Base-by-base conservation (phyloP, 1,284 basidiomycete species). In the Puccinia brachypodii region DNA sequence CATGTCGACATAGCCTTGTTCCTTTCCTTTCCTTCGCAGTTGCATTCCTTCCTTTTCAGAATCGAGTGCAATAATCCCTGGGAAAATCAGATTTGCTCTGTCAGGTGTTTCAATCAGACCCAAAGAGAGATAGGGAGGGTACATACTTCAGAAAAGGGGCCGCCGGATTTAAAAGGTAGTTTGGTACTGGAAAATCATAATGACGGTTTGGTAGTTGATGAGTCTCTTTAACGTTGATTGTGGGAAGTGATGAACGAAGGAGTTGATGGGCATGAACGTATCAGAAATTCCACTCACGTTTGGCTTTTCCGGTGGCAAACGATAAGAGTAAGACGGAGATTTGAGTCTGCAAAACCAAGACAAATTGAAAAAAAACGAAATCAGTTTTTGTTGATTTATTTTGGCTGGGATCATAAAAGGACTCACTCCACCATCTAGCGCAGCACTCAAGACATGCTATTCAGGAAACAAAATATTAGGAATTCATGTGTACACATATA, bases 391-490 rank as follows among this genome's bases (percentile, higher is more conserved):
- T 42, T 38, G 62, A 74, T 53, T 44, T 13, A 38, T 2, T 74
- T 14, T 28, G 36, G 19, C 16, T 31, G 16, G 38, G 14, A 47
- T 38, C 31, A 19, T 36, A 68, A 33, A 36, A 44, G 47, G 31
- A 76, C 80, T 44, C n/a, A 82, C 80, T 64, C 80, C 80, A 68
- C 80, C 80, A 69, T 82, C 80, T 22, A 82, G 31, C 9, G 80
- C 80, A n/a, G 80, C 80, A 82, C 80, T 82, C 44, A 82, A 38
- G 44, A 82, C 80, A 22, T 82, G 80, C 80, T 82, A 28, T 69
- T n/a, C 19, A 11, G 11, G 60, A 69, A 68, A 22, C 0, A 16
- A 16, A 42, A 1, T 13, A 4, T 56, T 38, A 64, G 47, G 31
- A 40, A 33, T 3, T 50, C 28, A 28, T 42, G 9, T 25, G 38